Base-by-base conservation (phyloP, 169 alveolate species). In the Eimeria brunetti region DNA sequence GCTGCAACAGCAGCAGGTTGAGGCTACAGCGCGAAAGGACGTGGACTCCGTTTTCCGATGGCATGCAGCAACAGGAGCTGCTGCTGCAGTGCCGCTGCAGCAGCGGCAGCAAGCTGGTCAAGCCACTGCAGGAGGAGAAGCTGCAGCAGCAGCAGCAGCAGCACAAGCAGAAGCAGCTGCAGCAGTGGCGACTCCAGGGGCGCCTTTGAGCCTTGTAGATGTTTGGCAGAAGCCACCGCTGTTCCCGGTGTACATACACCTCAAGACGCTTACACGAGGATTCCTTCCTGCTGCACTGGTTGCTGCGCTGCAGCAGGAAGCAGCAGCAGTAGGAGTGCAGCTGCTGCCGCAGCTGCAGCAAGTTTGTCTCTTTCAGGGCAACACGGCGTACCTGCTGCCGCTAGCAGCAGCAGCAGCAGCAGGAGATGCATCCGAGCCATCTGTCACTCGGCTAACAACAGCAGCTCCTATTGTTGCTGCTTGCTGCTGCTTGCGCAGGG, bases 331-430 rank as follows among this genome's bases (percentile, higher is more conserved):
- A 20, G 91, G 91, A 36, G 91, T 84, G 33, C 91, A 84, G 91
- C 75, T 84, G 60, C 46, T 84, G 91, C 91, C 91, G 75, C 91
- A 84, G 91, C 91, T 84, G 80, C 91, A 84, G 80, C 91, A 84
- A 46, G 62, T 84, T 11, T 84, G 91, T 24, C 91, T 84, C 60
- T 60, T 84, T 30, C 91, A 84, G 60, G 91, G 91, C 53, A 84
- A 41, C 60, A 38, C 75, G 36, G 91, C 91, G 2, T 84, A 84
- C 46, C 69, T 84, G 91, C 91, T 84, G 51, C 78, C 91, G 9
- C 80, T 84, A 33, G 75, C 91, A 84, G 90, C 90, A 53, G 90
- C 90, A 83, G 78, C 78, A 84, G 78, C 91, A 84, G 78, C 78
- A 33, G 73, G 71, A 51, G 80, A 44, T 56, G 91, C 75, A 33